phyloP scores from a whole-genome alignment of 1,139 yeast species.

The Hyphopichia pseudoburtonii region DNA sequence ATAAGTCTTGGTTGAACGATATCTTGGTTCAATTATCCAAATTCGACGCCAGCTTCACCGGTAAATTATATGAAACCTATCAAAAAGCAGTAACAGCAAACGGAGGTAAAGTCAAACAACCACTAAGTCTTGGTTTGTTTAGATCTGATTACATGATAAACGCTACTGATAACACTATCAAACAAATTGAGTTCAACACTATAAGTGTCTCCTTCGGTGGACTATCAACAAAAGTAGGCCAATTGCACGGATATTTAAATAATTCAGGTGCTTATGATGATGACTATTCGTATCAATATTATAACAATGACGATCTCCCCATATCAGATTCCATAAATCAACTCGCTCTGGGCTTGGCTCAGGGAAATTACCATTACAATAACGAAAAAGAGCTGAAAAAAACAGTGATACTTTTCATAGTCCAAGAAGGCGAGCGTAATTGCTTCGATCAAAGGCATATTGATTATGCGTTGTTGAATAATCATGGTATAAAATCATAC shows the following conservation, averaged over 20 bases:
- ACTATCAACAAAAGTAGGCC: conserved; percentile 75
- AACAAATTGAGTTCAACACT: conserved; percentile 95
- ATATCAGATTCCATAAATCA: conserved; percentile 60
- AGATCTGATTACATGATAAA: conserved; percentile 90
- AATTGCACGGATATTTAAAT: conserved; percentile 68
- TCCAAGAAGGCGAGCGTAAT: conserved; percentile 84
- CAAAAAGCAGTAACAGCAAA: conserved; percentile 46
- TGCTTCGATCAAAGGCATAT: conserved; percentile 86
- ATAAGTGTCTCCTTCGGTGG: conserved; percentile 96
- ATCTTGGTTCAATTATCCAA: conserved; percentile 56
- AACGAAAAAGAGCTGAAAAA: conserved; percentile 18
- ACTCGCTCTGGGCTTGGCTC: conserved; percentile 70
- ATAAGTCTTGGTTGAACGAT: conserved; percentile 57
- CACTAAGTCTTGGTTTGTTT: conserved; percentile 77
- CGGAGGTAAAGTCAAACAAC: conserved; percentile 51
- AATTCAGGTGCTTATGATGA: conserved; percentile 52
- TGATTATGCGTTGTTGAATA: conserved; percentile 65
- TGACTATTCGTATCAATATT: conserved; percentile 36
- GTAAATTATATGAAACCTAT: conserved; percentile 66
- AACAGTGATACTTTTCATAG: conserved; percentile 72
- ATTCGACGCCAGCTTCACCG: conserved; percentile 78
- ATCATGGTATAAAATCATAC: conserved; percentile 57
- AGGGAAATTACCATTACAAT: conserved; percentile 60
- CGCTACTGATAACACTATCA: conserved; percentile 48
- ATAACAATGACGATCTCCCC: conserved; percentile 56